Conservation (phyloP, 805 yeast genomes). For the Ogataea nakhonphanomensis region DNA sequence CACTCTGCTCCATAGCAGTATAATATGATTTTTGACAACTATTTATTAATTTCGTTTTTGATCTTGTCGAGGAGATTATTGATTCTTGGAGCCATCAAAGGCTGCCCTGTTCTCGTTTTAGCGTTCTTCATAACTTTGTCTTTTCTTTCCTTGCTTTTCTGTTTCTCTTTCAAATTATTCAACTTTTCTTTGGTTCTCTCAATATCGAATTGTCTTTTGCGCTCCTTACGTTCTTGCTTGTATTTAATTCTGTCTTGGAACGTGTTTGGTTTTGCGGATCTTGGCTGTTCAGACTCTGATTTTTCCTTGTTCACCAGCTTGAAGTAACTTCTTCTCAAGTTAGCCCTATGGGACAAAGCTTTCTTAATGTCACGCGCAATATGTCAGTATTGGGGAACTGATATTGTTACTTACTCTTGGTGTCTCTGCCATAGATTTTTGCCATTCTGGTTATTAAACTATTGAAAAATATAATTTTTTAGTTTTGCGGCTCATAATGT, state of each 20-base stretch:
- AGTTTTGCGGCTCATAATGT: conserved; percentile 3
- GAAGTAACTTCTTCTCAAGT: conserved; percentile 77
- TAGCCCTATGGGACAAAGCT: conserved; percentile 74
- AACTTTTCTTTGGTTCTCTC: conserved; percentile 35
- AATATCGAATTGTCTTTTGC: conserved; percentile 39
- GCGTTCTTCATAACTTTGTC: conserved; percentile 39
- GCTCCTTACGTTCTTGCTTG: conserved; percentile 45
- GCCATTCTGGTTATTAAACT: conserved; percentile 2
- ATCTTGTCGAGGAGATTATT: conserved; percentile 75
- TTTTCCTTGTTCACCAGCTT: conserved; percentile 67
- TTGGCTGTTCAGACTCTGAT: conserved; percentile 25
- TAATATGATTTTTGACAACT: conserved; percentile 7
- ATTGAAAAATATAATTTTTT: neutral
- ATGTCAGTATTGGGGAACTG: neutral
- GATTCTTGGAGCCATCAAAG: conserved; percentile 86
- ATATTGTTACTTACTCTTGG: conserved; percentile 22
- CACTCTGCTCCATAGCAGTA: conserved; percentile 10
- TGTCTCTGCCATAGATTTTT: conserved; percentile 26
- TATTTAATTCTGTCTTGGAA: conserved; percentile 45
- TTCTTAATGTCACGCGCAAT: conserved; percentile 62
- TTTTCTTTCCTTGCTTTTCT: conserved; percentile 42
- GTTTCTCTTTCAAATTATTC: conserved; percentile 35
- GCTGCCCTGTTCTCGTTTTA: conserved; percentile 77
- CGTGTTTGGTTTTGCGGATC: conserved; percentile 32
- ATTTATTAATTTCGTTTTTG: conserved; percentile 38